phyloP scores from a whole-genome alignment of 768 basidiomycete species.

The Naematelia encephala region DNA sequence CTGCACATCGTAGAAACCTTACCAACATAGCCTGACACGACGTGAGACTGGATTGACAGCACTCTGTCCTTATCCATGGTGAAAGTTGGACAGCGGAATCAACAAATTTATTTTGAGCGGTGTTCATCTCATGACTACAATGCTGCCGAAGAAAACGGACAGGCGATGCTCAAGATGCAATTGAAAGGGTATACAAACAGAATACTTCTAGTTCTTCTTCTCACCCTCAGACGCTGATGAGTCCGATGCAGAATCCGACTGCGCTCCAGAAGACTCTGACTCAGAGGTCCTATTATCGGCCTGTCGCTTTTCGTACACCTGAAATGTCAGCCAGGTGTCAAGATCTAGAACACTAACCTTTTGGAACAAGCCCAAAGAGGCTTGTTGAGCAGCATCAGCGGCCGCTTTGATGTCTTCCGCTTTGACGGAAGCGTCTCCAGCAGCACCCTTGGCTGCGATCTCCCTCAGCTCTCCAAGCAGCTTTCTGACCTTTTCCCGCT shows the following conservation, averaged over 20 bases:
- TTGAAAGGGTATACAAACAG: constrained; percentile 4
- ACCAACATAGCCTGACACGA: constrained; percentile 89
- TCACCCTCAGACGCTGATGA: constrained; percentile 22
- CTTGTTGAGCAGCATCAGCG: constrained; percentile 89
- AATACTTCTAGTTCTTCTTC: constrained; percentile 33
- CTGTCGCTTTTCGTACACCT: constrained; percentile 85
- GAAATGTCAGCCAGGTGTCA: constrained; percentile 9
- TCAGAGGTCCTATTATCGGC: constrained; percentile 59
- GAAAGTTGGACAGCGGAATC: not conserved
- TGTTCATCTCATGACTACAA: constrained; percentile 3
- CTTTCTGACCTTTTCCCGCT: constrained; percentile 90
- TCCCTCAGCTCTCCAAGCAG: constrained; percentile 84
- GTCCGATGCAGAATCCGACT: constrained; percentile 6
- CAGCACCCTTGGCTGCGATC: constrained; percentile 82
- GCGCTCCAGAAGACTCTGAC: constrained; percentile 11
- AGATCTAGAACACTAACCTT: constrained; percentile 57
- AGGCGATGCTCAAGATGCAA: not conserved
- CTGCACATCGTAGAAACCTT: constrained; percentile 16
- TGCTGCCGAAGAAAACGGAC: not conserved
- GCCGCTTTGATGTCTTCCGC: constrained; percentile 86
- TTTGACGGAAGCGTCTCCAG: constrained; percentile 72
- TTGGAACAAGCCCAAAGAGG: constrained; percentile 94
- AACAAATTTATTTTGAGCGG: not conserved
- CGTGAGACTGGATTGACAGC: constrained; percentile 88
- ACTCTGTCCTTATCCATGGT: constrained; percentile 55